phyloP scores from a whole-genome alignment of 2,329 filamentous ascomycete species.

The Phyllosticta citriasiana region DNA sequence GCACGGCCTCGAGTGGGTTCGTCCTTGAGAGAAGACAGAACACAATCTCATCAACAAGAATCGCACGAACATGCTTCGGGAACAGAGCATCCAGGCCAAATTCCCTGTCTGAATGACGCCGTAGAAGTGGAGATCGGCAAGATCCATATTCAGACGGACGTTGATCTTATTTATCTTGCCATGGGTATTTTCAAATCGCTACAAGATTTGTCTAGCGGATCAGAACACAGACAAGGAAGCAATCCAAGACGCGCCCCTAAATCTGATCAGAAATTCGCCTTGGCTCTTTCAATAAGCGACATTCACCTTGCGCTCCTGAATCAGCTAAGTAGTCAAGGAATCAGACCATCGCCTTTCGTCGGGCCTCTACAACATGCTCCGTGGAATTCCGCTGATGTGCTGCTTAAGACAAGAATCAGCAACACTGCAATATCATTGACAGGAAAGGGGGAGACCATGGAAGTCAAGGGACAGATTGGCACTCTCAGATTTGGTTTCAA shows the following conservation, averaged over 20 bases:
- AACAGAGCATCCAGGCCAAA: neutral
- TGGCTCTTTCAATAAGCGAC: constrained; percentile 20
- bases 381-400: neutral
- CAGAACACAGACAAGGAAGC: neutral
- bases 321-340: neutral
- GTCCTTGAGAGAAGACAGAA: constrained; percentile 1
- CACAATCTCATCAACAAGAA: neutral
- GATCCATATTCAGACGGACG: constrained; percentile 24
- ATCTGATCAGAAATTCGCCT: neutral
- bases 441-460: neutral
- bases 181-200: constrained; percentile 19
- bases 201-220: neutral
- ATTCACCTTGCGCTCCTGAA: constrained; percentile 17
- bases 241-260: neutral
- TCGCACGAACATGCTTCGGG: neutral
- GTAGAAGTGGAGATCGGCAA: constrained; percentile 25
- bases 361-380: constrained; percentile 1
- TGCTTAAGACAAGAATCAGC: neutral
- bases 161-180: constrained; percentile 26
- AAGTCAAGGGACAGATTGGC: neutral
- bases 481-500: constrained; percentile 22
- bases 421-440: neutral
- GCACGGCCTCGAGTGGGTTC: constrained; percentile 19
- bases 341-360: neutral
- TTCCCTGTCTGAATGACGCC: constrained; percentile 7